These are phyloP conservation scores for Albugo laibachii DNA, from an alignment of 352 stramenopile species.

Conservation along the genomic window DNA sequence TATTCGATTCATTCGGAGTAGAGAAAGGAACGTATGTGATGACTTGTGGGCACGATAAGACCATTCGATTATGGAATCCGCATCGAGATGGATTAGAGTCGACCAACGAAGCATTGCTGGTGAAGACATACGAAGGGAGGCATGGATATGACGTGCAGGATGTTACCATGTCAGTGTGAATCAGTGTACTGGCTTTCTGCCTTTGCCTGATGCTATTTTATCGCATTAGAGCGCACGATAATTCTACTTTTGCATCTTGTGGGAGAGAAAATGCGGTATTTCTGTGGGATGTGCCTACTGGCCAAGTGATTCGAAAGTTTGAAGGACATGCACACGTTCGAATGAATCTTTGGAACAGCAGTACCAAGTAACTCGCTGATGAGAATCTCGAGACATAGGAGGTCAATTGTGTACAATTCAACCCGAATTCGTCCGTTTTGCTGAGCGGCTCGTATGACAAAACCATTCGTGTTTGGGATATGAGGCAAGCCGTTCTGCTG, in stretches of 20 bases:
- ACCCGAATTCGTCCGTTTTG: constrained; percentile 57
- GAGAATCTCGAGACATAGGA: constrained; percentile 14
- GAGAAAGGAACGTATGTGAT: constrained; percentile 80
- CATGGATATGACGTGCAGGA: constrained; percentile 82
- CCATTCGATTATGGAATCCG: constrained; percentile 74
- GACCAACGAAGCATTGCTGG: constrained; percentile 32
- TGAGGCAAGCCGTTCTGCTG: constrained; percentile 16
- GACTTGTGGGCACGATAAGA: constrained; percentile 76
- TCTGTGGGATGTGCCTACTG: constrained; percentile 77
- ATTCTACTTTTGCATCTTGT: constrained; percentile 73
- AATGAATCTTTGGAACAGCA: constrained; percentile 2
- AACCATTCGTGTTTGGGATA: constrained; percentile 60
- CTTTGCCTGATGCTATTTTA: not conserved
- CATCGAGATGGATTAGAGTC: constrained; percentile 45
- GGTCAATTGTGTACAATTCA: constrained; percentile 74
- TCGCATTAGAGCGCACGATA: constrained; percentile 40
- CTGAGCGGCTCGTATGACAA: constrained; percentile 79
- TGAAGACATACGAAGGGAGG: constrained; percentile 72
- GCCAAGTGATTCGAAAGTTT: constrained; percentile 73
- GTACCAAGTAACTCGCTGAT: not conserved
- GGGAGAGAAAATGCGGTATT: constrained; percentile 74
- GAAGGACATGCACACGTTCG: constrained; percentile 63
- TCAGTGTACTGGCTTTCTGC: not conserved
- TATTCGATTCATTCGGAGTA: constrained; percentile 4
- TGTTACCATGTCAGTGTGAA: constrained; percentile 52